phyloP scores from a whole-genome alignment of 108 stramenopile genomes.

The Nannochloropsis oceanica region DNA sequence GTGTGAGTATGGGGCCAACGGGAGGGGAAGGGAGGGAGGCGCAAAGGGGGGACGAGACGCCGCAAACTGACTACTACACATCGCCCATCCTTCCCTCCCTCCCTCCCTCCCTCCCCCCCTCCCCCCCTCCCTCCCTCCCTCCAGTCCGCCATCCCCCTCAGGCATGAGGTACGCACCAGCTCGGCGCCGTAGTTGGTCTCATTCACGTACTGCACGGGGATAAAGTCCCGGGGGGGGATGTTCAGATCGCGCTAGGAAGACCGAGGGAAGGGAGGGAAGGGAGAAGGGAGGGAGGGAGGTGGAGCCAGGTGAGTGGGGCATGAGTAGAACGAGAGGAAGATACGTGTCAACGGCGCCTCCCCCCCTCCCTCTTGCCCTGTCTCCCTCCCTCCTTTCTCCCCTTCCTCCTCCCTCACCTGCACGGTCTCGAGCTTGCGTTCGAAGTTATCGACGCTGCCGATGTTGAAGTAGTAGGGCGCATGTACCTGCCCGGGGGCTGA shows the following conservation, averaged over 20 bases:
- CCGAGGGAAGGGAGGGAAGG: not conserved
- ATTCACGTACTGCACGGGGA: constrained; percentile 82
- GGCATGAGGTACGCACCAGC: constrained; percentile 53
- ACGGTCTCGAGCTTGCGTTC: constrained; percentile 84
- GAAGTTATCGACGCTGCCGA: constrained; percentile 87
- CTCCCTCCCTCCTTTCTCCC: not conserved
- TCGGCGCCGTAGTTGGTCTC: constrained; percentile 68
- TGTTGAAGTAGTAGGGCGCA: constrained; percentile 74
- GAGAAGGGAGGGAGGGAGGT: not conserved
- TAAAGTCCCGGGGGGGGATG: constrained; percentile 61
- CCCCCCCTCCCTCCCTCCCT: no score
- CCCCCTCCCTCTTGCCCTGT: not conserved
- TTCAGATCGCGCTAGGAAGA: constrained; percentile 42
- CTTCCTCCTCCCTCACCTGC: constrained; percentile 34
- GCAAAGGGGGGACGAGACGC: no score
- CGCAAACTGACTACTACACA: no score
- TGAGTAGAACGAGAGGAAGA: not conserved
- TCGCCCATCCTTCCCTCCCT: not conserved
- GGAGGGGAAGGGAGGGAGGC: no score
- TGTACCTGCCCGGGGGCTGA: not conserved
- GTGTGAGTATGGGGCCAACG: not conserved
- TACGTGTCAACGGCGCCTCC: no score
- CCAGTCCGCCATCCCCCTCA: no score
- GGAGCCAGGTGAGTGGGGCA: not conserved
- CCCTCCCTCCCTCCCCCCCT: constrained; percentile 23